Conservation (phyloP, 139 green algal genomes). For the Klebsormidium nitens region DNA sequence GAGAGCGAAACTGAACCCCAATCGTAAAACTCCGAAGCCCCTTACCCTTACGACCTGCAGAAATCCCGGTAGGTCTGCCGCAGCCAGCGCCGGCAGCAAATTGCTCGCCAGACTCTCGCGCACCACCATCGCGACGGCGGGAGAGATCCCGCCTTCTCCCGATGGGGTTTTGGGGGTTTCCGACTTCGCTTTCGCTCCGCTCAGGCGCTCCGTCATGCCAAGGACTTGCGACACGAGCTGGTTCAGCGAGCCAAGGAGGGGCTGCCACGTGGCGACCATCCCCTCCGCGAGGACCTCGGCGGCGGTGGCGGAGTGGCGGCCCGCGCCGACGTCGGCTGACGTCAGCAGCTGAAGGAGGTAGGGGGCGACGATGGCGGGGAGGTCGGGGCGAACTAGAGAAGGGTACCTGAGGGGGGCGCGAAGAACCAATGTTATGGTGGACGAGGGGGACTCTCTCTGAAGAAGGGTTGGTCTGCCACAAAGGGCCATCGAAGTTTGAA, state of each 20-base stretch:
- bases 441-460: no score
- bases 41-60: background rate
- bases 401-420: no score
- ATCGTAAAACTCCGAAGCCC: no score
- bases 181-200: no score
- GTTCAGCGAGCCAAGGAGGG: slow-evolving; percentile 22
- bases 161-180: no score
- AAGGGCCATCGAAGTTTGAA: no score
- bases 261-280: slow-evolving; percentile 35
- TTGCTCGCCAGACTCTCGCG: slow-evolving; percentile 5
- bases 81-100: slow-evolving; percentile 21
- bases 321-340: slow-evolving; percentile 11
- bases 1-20: no score
- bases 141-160: background rate
- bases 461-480: no score
- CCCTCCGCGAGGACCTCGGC: slow-evolving; percentile 35
- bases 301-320: slow-evolving; percentile 19
- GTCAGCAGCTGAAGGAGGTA: slow-evolving; percentile 18
- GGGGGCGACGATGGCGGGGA: slow-evolving; percentile 12
- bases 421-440: no score
- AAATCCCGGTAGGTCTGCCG: slow-evolving; percentile 9
- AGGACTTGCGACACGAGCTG: slow-evolving; percentile 27
- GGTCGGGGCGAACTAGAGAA: slow-evolving; percentile 13
- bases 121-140: slow-evolving; percentile 6
- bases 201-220: slow-evolving; percentile 3